phyloP scores from a whole-genome alignment of 140 eudicot genomes.

The Cichorium intybus region DNA sequence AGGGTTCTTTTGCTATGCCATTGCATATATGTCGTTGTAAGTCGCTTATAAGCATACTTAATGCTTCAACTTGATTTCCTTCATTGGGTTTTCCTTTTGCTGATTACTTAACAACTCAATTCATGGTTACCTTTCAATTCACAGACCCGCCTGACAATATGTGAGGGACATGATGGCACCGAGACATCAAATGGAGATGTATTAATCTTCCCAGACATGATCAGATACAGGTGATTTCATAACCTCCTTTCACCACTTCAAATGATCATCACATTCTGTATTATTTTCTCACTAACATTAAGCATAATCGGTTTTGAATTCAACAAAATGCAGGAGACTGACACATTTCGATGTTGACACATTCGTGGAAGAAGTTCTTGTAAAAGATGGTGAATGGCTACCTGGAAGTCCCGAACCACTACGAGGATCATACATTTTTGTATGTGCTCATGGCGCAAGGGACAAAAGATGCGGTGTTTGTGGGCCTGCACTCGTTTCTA shows the following conservation, averaged over 20 bases:
- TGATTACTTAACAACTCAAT: background rate
- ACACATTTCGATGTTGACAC: slow-evolving; percentile 96
- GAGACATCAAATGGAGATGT: slow-evolving; percentile 99
- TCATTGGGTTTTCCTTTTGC: background rate
- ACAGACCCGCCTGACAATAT: slow-evolving; percentile 87
- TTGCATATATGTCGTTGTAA: background rate
- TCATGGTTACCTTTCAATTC: background rate
- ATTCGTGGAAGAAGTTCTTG: slow-evolving; percentile 96
- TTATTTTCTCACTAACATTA: background rate
- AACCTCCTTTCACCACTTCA: background rate
- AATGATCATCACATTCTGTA: background rate
- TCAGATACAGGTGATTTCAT: slow-evolving; percentile 78
- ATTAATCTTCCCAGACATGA: slow-evolving; percentile 94
- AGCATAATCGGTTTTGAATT: background rate
- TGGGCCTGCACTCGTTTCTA: slow-evolving; percentile 74
- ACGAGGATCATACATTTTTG: slow-evolving; percentile 83
- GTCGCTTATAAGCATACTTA: background rate
- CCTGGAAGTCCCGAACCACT: slow-evolving; percentile 93
- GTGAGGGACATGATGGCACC: slow-evolving; percentile 97
- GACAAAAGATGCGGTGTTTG: slow-evolving; percentile 89
- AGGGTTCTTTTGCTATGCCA: background rate
- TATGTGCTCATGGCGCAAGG: slow-evolving; percentile 91
- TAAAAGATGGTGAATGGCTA: slow-evolving; percentile 90
- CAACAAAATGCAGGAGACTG: slow-evolving; percentile 63
- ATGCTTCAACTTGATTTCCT: background rate